Evolutionary conservation across 2,329 filamentous ascomycete genomes (phyloP).

Genomic region (Fusarium sp.): DNA sequence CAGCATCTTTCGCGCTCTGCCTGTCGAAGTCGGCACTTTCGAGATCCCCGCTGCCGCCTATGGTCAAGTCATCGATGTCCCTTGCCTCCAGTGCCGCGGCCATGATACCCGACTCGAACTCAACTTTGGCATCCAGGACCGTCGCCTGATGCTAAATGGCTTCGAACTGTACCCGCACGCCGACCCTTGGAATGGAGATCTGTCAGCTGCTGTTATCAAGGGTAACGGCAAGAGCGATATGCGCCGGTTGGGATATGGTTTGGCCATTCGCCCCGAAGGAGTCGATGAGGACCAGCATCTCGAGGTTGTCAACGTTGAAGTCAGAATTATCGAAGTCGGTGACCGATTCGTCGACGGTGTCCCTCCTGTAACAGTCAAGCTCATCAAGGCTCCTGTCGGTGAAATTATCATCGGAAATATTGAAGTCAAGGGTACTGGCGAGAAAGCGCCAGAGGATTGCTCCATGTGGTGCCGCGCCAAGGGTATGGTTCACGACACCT

Average conservation of each 20-base stretch:
- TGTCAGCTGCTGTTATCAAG: constrained; percentile 62
- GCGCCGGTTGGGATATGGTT: constrained; percentile 64
- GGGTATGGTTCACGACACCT: constrained; percentile 49
- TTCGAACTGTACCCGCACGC: constrained; percentile 70
- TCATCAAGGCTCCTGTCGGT: constrained; percentile 70
- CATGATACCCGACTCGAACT: constrained; percentile 63
- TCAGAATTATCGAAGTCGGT: constrained; percentile 73
- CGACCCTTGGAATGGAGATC: constrained; percentile 59
- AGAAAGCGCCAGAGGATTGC: constrained; percentile 48
- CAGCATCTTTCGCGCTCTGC: constrained; percentile 58
- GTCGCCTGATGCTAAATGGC: constrained; percentile 69
- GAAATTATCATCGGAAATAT: constrained; percentile 68
- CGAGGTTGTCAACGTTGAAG: constrained; percentile 65
- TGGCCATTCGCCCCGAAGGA: constrained; percentile 59
- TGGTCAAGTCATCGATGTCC: constrained; percentile 60
- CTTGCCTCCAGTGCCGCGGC: constrained; percentile 68
- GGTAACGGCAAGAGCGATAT: constrained; percentile 54
- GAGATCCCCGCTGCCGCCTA: constrained; percentile 54
- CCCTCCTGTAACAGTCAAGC: constrained; percentile 68
- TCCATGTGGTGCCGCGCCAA: constrained; percentile 68
- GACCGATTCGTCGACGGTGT: constrained; percentile 67
- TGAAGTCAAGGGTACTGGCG: constrained; percentile 52
- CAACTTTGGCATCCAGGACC: constrained; percentile 65
- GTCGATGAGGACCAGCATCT: constrained; percentile 65
- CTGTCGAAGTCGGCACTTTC: constrained; percentile 54